phyloP scores from a whole-genome alignment of 73 alveolate genomes.

The Paramecium bursaria region DNA sequence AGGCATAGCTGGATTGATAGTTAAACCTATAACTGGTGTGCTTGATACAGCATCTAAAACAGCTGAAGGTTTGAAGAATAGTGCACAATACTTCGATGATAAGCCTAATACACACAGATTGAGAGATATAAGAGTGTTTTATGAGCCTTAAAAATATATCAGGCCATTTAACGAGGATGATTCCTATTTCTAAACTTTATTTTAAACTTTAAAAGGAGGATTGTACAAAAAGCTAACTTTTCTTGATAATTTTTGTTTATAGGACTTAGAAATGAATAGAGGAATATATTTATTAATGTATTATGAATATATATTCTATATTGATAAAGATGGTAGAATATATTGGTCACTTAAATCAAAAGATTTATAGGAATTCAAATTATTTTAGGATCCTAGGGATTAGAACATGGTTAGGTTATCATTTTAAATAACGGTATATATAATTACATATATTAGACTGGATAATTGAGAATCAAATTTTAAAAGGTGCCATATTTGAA shows the following conservation, averaged over 20 bases:
- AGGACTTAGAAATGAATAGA: conserved; percentile 23
- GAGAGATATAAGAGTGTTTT: conserved; percentile 95
- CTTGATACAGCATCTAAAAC: conserved; percentile 96
- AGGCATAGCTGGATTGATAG: conserved; percentile 86
- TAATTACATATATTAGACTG: too few relatives aligned
- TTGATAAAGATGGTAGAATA: conserved; percentile 28
- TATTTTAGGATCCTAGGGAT: conserved; percentile 1
- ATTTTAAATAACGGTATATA: neutral
- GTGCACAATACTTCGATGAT: conserved; percentile 86
- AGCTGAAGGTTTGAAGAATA: conserved; percentile 98
- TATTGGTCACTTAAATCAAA: conserved; percentile 20
- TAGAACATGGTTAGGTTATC: neutral
- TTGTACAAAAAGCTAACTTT: neutral
- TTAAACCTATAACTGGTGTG: conserved; percentile 89
- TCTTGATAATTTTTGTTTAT: conserved; percentile 19
- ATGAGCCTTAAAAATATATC: conserved; percentile 79
- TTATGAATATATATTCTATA: neutral
- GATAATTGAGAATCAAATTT: conserved; percentile 9
- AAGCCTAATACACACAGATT: conserved; percentile 84
- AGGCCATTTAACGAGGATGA: conserved; percentile 74
- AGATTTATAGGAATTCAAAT: neutral
- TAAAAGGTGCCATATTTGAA: conserved; percentile 45
- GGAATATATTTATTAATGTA: conserved; percentile 3
- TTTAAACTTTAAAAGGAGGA: too few relatives aligned
- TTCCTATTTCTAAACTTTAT: conserved; percentile 27